phyloP scores from a whole-genome alignment of 2,329 filamentous ascomycete species.

The Sporothrix brasiliensis region DNA sequence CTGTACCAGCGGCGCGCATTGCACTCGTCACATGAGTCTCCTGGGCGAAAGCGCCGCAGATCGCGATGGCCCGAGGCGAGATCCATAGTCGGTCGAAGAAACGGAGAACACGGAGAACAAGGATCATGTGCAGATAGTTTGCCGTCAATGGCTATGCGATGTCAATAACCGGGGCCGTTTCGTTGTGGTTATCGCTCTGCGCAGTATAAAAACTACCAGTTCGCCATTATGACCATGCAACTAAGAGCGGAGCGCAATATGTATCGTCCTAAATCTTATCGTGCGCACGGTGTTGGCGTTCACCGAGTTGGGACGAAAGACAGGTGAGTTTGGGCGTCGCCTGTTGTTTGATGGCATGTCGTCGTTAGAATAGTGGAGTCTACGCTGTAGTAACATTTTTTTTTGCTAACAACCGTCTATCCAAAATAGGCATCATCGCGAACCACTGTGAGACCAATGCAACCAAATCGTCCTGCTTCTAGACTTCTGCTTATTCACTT shows the following conservation, averaged over 20 bases:
- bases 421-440: slow-evolving; percentile 27
- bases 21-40: slow-evolving; percentile 65
- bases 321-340: neutral
- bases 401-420: slow-evolving; percentile 18
- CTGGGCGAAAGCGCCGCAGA: slow-evolving; percentile 55
- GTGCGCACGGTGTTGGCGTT: neutral
- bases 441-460: neutral
- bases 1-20: slow-evolving; percentile 72
- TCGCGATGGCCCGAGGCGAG: slow-evolving; percentile 45
- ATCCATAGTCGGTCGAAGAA: slow-evolving; percentile 42
- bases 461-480: neutral
- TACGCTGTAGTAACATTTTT: slow-evolving; percentile 12
- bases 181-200: neutral
- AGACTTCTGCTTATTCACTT: neutral
- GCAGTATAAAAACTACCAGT: neutral
- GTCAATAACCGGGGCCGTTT: neutral
- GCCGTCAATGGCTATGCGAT: neutral
- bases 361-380: slow-evolving; percentile 23
- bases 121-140: neutral
- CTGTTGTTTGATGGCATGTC: slow-evolving; percentile 15
- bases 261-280: too few relatives aligned
- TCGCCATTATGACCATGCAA: neutral
- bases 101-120: too few relatives aligned
- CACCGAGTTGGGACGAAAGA: neutral
- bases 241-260: neutral